Percentiles rank a stretch among this genome's conserved stretches.
These are phyloP conservation scores for Teunomyces gatunensis DNA, from an alignment of 805 yeast species.

Conservation along the genomic window DNA sequence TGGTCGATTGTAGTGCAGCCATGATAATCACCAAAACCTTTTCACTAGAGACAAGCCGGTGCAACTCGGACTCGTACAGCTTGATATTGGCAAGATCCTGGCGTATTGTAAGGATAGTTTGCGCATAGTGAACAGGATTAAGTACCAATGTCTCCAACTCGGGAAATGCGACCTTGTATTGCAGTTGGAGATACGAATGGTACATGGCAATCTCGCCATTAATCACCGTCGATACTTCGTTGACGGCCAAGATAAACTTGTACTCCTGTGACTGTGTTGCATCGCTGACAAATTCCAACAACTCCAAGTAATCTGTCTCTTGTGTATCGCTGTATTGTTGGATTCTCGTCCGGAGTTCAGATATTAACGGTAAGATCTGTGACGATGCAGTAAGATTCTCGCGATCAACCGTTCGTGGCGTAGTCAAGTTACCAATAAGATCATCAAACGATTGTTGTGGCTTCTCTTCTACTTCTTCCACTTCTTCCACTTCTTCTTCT, in stretches of 20 bases:
- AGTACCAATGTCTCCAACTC: conserved; percentile 66
- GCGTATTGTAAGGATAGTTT: conserved; percentile 49
- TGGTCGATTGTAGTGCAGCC: conserved; percentile 58
- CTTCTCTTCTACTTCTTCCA: not conserved
- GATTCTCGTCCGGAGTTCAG: conserved; percentile 19
- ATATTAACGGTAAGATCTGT: conserved; percentile 21
- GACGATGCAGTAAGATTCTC: conserved; percentile 22
- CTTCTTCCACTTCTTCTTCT: conserved; percentile 8
- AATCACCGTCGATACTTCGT: conserved; percentile 53
- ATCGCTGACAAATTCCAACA: conserved; percentile 25
- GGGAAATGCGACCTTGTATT: conserved; percentile 63
- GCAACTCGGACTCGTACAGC: conserved; percentile 33
- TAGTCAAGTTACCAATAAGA: not conserved
- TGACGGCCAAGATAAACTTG: conserved; percentile 51
- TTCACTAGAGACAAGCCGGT: conserved; percentile 53
- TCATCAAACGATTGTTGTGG: conserved; percentile 1
- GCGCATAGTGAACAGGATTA: conserved; percentile 61
- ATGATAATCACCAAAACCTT: conserved; percentile 70
- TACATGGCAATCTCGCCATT: conserved; percentile 52
- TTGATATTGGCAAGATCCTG: conserved; percentile 38
- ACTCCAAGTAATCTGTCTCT: conserved; percentile 30
- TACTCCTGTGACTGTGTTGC: conserved; percentile 41
- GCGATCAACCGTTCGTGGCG: conserved; percentile 2
- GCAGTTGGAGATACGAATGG: conserved; percentile 47
- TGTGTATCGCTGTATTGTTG: conserved; percentile 19